These are phyloP conservation scores for Rickenella mellea DNA, from an alignment of 768 basidiomycete species.

Conservation along the genomic window DNA sequence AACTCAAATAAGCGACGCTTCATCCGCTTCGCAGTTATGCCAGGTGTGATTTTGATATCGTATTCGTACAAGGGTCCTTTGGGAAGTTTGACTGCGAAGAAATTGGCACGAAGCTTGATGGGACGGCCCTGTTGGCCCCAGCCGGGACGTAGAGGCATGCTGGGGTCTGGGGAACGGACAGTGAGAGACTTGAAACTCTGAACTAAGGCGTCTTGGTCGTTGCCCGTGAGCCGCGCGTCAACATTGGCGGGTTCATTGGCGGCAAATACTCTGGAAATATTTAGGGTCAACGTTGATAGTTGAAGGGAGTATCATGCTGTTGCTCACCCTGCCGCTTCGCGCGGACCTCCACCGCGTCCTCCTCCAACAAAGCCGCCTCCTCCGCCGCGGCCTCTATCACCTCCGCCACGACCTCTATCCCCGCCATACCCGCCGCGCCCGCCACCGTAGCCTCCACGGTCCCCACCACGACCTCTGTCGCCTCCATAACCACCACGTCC, in stretches of 20 bases:
- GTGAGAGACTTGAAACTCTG: slow-evolving; percentile 20
- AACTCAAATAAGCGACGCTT: slow-evolving; percentile 38
- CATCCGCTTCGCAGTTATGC: slow-evolving; percentile 25
- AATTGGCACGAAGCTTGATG: slow-evolving; percentile 43
- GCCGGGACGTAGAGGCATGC: slow-evolving; percentile 40
- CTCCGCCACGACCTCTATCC: slow-evolving; percentile 13
- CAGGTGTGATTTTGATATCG: slow-evolving; percentile 32
- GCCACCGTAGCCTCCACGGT: slow-evolving; percentile 24
- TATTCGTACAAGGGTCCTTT: slow-evolving; percentile 40
- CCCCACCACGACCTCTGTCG: slow-evolving; percentile 20
- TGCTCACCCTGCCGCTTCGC: slow-evolving; percentile 34
- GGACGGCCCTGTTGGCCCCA: slow-evolving; percentile 32
- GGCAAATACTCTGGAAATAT: slow-evolving; percentile 28
- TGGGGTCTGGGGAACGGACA: slow-evolving; percentile 17
- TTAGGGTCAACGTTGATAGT: slow-evolving; percentile 1
- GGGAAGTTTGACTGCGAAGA: slow-evolving; percentile 40
- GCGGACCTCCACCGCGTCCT: slow-evolving; percentile 18
- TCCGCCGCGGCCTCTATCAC: slow-evolving; percentile 15
- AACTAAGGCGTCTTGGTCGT: slow-evolving; percentile 36
- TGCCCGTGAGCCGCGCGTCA: slow-evolving; percentile 38
- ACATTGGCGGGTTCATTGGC: slow-evolving; percentile 33
- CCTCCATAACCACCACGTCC: slow-evolving; percentile 14
- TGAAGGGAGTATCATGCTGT: neutral
- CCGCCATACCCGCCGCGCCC: slow-evolving; percentile 14
- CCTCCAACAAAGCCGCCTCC: slow-evolving; percentile 18